Conservation (phyloP, 129 eudicot genomes). For the Ambrosia trifida region DNA sequence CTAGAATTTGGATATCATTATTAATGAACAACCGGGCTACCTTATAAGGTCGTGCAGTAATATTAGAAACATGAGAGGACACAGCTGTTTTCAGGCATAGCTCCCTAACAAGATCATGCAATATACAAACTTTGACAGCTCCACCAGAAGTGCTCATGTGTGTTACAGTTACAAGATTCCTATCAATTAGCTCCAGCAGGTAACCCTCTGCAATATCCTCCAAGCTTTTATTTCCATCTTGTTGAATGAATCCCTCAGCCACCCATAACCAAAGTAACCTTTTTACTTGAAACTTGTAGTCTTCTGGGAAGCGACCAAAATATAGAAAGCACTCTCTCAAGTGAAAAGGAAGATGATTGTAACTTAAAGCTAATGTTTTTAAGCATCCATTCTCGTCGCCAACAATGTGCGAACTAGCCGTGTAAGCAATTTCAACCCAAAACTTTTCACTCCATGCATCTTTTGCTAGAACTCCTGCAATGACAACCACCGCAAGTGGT, state of each 20-base stretch:
- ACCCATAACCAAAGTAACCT: constrained; percentile 31
- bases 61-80: background rate
- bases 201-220: constrained; percentile 24
- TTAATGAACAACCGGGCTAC: background rate
- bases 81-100: constrained; percentile 23
- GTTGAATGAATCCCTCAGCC: constrained; percentile 38
- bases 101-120: constrained; percentile 34
- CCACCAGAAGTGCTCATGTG: background rate
- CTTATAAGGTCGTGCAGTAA: background rate
- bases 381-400: background rate
- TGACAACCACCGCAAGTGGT: constrained; percentile 36
- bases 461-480: constrained; percentile 39
- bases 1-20: background rate
- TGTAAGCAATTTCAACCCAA: background rate
- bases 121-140: constrained; percentile 2
- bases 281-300: background rate
- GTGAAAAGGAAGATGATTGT: constrained; percentile 23
- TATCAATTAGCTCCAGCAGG: constrained; percentile 11
- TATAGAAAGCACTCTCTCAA: constrained; percentile 30
- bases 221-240: constrained; percentile 3
- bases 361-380: constrained; percentile 15
- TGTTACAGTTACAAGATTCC: background rate
- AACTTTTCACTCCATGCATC: background rate
- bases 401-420: background rate
- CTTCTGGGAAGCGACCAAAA: constrained; percentile 21